Percentiles rank a stretch among this genome's conserved stretches.
Evolutionary conservation across 2,329 filamentous ascomycete species (phyloP).

Genomic region (Nothomitra cinnamomea): DNA sequence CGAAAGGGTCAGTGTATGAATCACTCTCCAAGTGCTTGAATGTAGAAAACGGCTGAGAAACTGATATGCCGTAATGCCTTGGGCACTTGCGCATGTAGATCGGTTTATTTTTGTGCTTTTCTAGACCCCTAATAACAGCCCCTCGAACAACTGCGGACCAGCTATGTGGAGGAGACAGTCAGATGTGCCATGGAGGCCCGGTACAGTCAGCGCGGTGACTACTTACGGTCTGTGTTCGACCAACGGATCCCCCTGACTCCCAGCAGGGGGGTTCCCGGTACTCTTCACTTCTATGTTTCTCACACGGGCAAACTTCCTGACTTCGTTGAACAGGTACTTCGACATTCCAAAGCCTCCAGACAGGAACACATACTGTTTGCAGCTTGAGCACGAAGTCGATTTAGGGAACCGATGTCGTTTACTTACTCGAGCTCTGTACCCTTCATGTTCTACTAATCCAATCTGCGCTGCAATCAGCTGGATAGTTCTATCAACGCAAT

Average conservation of each 20-base stretch:
- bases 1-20: not conserved
- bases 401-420: not conserved
- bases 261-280: not conserved
- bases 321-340: slow-evolving; percentile 10
- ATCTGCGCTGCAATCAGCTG: not conserved
- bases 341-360: slow-evolving; percentile 48
- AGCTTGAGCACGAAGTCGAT: not conserved
- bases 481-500: not conserved
- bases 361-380: not conserved
- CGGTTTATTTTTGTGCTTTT: not conserved
- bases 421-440: not conserved
- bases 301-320: slow-evolving; percentile 49
- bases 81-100: not conserved
- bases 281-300: not conserved
- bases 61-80: not conserved
- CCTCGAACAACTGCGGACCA: slow-evolving; percentile 1
- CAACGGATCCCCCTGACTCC: not conserved
- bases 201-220: not conserved
- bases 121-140: not conserved
- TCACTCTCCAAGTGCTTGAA: not conserved
- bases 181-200: not conserved
- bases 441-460: not conserved
- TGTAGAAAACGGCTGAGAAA: not conserved
- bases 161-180: not conserved
- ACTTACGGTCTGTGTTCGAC: not conserved